These are phyloP conservation scores for Gossypium arboreum DNA, from an alignment of 345 rosid species.

Conservation along the genomic window DNA sequence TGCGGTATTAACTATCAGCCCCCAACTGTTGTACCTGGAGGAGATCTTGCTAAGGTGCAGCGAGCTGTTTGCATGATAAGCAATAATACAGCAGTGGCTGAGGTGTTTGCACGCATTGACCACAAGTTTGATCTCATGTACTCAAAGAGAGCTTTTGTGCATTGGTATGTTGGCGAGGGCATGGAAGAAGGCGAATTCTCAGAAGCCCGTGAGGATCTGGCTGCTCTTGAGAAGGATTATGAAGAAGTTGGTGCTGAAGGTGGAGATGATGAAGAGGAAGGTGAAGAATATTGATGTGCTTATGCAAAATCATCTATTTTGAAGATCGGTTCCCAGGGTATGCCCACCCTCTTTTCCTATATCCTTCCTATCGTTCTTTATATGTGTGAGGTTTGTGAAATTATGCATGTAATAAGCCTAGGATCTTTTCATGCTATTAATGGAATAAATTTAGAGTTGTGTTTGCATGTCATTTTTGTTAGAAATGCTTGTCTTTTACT, in stretches of 20 bases:
- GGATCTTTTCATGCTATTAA: neutral
- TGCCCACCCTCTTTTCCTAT: neutral
- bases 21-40: constrained; percentile 74
- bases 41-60: constrained; percentile 61
- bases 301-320: neutral
- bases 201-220: constrained; percentile 5
- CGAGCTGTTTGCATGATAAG: constrained; percentile 11
- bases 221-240: constrained; percentile 35
- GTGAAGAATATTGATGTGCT: constrained; percentile 40
- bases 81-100: constrained; percentile 4
- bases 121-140: constrained; percentile 6
- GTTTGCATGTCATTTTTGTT: neutral
- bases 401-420: neutral
- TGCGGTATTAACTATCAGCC: constrained; percentile 84
- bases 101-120: constrained; percentile 8
- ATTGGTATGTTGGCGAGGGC: constrained; percentile 6
- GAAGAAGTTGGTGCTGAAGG: constrained; percentile 85
- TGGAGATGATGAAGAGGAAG: constrained; percentile 48
- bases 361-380: neutral
- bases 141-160: constrained; percentile 5
- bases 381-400: neutral
- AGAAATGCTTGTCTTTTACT: neutral
- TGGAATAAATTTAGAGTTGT: neutral
- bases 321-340: neutral
- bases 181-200: constrained; percentile 26